These are phyloP conservation scores for Chrysoporthe austroafricana DNA, from an alignment of 2,329 filamentous ascomycete genomes.

Conservation along the genomic window DNA sequence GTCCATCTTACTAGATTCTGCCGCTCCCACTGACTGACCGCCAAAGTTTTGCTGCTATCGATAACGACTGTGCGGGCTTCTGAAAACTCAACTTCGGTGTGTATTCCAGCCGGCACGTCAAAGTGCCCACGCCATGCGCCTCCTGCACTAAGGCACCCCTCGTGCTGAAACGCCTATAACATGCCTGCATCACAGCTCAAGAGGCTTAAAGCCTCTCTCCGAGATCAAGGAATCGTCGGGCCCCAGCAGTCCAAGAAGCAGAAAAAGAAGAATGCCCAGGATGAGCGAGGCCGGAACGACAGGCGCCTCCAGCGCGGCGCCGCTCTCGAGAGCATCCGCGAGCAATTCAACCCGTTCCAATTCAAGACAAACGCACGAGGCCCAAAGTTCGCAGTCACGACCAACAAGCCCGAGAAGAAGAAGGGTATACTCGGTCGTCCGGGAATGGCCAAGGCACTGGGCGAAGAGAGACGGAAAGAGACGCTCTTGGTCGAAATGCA, in stretches of 20 bases:
- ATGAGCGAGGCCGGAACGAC: constrained; percentile 66
- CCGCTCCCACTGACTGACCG: constrained; percentile 33
- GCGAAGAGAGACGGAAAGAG: constrained; percentile 81
- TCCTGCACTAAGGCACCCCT: constrained; percentile 16
- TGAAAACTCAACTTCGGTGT: constrained; percentile 18
- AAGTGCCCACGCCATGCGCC: constrained; percentile 10
- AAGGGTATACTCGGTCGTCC: constrained; percentile 73
- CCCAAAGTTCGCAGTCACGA: constrained; percentile 85
- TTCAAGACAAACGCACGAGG: constrained; percentile 78
- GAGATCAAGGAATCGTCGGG: constrained; percentile 86
- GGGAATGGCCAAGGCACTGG: constrained; percentile 80
- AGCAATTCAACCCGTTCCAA: constrained; percentile 98
- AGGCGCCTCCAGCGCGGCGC: constrained; percentile 77
- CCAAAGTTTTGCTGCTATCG: constrained; percentile 36
- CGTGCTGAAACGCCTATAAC: constrained; percentile 31
- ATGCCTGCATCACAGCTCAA: constrained; percentile 98
- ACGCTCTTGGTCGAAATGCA: constrained; percentile 91
- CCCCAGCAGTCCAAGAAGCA: constrained; percentile 96
- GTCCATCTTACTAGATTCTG: constrained; percentile 29
- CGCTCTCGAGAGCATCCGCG: constrained; percentile 83
- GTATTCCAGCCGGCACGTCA: not conserved
- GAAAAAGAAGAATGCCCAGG: constrained; percentile 73
- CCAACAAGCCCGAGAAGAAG: constrained; percentile 60
- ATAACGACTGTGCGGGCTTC: constrained; percentile 28
- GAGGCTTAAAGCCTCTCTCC: constrained; percentile 87